Conservation (phyloP, 2,329 filamentous ascomycete species). For the Colletotrichum sp. region DNA sequence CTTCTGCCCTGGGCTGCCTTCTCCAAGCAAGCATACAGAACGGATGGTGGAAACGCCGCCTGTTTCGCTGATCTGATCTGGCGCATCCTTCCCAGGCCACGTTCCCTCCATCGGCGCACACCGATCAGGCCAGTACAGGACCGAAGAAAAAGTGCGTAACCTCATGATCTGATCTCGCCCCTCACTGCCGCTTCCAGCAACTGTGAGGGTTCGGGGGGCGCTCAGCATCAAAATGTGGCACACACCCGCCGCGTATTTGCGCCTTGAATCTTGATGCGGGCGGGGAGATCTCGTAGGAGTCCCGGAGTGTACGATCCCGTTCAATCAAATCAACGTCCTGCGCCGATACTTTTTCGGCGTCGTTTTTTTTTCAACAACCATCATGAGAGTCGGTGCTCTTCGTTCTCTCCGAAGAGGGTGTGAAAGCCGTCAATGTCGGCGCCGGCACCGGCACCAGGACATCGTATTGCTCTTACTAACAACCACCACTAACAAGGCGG, state of each 20-base stretch:
- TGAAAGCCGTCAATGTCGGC: not conserved
- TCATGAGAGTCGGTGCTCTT: not conserved
- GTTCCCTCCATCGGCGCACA: not conserved
- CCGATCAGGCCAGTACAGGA: not conserved
- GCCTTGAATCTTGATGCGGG: not conserved
- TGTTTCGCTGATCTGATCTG: not conserved
- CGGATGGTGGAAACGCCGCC: not conserved
- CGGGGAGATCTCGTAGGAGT: not conserved
- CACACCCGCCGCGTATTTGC: not conserved
- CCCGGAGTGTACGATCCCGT: not conserved
- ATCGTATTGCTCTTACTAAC: not conserved
- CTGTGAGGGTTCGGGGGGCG: not conserved
- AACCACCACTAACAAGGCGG: not conserved
- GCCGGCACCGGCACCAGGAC: not conserved
- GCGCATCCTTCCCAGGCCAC: not conserved
- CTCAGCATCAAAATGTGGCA: not conserved
- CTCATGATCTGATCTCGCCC: not conserved
- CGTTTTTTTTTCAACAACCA: not conserved
- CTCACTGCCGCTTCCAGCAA: not conserved
- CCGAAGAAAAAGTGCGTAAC: not conserved
- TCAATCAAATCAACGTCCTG: not conserved
- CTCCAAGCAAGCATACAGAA: not conserved
- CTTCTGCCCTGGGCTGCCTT: not conserved
- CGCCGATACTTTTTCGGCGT: not conserved
- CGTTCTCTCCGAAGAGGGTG: conserved; percentile 14